Evolutionary conservation across 306 rosid species (phyloP).

Genomic region (Mucuna pruriens): DNA sequence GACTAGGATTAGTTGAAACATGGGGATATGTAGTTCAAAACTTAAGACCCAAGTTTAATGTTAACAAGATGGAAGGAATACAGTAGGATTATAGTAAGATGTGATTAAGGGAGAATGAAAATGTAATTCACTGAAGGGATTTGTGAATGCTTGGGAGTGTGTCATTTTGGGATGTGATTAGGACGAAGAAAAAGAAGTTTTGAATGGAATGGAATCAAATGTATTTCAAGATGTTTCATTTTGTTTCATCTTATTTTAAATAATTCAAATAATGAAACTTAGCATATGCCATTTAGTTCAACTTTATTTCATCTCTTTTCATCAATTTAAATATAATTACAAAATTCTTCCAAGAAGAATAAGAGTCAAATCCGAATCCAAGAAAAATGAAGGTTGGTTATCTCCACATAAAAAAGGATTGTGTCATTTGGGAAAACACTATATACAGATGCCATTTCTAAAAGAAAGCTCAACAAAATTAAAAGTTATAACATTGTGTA

Average conservation of each 20-base stretch:
- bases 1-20: neutral
- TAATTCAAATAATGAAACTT: neutral
- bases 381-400: too few species aligned
- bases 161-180: neutral
- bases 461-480: neutral
- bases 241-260: neutral
- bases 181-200: neutral
- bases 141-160: neutral
- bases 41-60: neutral
- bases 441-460: neutral
- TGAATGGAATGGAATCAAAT: neutral
- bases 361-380: too few species aligned
- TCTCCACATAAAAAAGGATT: neutral
- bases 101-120: neutral
- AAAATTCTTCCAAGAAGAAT: neutral
- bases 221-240: neutral
- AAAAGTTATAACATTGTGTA: neutral
- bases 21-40: neutral
- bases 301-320: neutral
- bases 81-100: conserved; percentile 3
- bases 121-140: neutral
- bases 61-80: conserved; percentile 11
- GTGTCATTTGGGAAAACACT: neutral
- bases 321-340: neutral
- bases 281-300: neutral